Conservation (phyloP, 1,139 yeast species). For the Sugiyamaella novakii region DNA sequence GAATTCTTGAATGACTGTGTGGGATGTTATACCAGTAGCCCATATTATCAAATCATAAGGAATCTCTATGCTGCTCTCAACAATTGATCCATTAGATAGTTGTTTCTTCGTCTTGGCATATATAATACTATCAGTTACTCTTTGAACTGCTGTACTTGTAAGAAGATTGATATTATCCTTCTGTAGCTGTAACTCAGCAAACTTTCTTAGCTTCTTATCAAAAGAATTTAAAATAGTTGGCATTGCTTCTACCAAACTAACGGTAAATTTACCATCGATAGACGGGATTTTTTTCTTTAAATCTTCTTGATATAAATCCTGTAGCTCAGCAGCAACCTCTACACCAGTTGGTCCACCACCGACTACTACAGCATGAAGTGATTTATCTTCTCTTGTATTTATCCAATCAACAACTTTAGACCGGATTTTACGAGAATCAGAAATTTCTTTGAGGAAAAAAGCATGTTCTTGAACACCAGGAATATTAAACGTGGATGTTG, state of each 20-base stretch:
- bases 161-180: slow-evolving; percentile 76
- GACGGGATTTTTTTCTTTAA: slow-evolving; percentile 80
- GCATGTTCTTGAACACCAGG: slow-evolving; percentile 92
- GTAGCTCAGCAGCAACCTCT: slow-evolving; percentile 92
- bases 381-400: slow-evolving; percentile 76
- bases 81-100: slow-evolving; percentile 41
- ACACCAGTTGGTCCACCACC: slow-evolving; percentile 99
- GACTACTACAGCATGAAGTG: slow-evolving; percentile 80
- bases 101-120: slow-evolving; percentile 31
- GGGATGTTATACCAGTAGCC: slow-evolving; percentile 97
- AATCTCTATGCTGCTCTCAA: slow-evolving; percentile 68
- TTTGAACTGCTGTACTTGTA: slow-evolving; percentile 85
- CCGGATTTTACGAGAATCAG: slow-evolving; percentile 78
- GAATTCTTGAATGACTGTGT: slow-evolving; percentile 69
- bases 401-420: slow-evolving; percentile 74
- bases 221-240: slow-evolving; percentile 89
- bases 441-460: slow-evolving; percentile 79
- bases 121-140: slow-evolving; percentile 68
- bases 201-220: slow-evolving; percentile 77
- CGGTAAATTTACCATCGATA: slow-evolving; percentile 77
- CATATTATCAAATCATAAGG: slow-evolving; percentile 93
- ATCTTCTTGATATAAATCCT: slow-evolving; percentile 92
- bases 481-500: slow-evolving; percentile 87
- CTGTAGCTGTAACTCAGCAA: slow-evolving; percentile 78
- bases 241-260: slow-evolving; percentile 84